Evolutionary conservation across 805 yeast genomes (phyloP).

Genomic region (Yarrowia yakushimensis): DNA sequence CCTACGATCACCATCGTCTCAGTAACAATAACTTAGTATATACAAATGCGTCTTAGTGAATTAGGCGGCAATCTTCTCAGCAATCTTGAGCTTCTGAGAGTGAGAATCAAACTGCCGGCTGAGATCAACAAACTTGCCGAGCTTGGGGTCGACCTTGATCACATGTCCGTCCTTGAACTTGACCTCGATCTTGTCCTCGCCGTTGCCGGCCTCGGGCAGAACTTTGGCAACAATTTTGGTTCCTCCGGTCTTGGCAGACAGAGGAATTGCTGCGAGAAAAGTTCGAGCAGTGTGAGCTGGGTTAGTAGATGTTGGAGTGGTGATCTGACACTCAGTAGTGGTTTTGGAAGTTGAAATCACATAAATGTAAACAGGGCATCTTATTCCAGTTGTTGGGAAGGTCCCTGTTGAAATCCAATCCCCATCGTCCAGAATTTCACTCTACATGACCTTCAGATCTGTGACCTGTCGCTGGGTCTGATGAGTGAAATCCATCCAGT

Average conservation of each 20-base stretch:
- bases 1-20: background rate
- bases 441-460: background rate
- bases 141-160: slow-evolving; percentile 60
- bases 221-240: slow-evolving; percentile 23
- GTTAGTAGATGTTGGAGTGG: background rate
- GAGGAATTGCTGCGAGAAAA: slow-evolving; percentile 20
- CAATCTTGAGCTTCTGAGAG: slow-evolving; percentile 64
- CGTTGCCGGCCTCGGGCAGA: slow-evolving; percentile 18
- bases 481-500: background rate
- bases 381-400: background rate
- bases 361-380: no score
- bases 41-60: background rate
- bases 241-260: slow-evolving; percentile 21
- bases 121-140: slow-evolving; percentile 53
- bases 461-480: background rate
- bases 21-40: slow-evolving; percentile 22
- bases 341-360: background rate
- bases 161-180: slow-evolving; percentile 57
- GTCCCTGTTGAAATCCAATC: background rate
- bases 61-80: slow-evolving; percentile 43
- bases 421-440: background rate
- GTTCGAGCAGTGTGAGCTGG: slow-evolving; percentile 25
- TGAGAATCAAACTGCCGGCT: slow-evolving; percentile 64
- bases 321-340: background rate
- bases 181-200: slow-evolving; percentile 23